Base-by-base conservation (phyloP, 352 stramenopile species). In the Pythium sp. region DNA sequence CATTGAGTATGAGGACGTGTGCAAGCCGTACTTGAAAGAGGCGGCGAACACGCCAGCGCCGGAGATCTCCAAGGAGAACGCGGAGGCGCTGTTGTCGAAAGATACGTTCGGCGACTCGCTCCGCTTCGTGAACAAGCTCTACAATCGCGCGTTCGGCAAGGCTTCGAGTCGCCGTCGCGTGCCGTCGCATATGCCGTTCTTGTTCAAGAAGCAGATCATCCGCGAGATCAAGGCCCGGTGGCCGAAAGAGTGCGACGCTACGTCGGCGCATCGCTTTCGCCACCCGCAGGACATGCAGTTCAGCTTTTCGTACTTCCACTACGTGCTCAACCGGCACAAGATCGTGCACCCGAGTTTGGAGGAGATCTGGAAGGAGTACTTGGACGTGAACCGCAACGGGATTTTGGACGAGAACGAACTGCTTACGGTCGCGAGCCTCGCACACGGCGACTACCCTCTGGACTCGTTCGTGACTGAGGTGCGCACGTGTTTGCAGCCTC, bases 291-390 rank as follows among this genome's bases (percentile, higher is more conserved):
- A 98, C 76, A 97, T 98, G 90, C 95, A 98, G 70, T 98, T 98
- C 67, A 93, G 91, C 65, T 98, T 98, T 67, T 86, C 88, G 38
- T 98, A 98, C 74, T 98, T 98, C 70, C 94, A 98, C 71, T 98
- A 97, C 71, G 57, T 98, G 28, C 85, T 97, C 20, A 95, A 98
- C 60, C 81, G 87, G 11, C 80, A 91, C 51, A 94, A 96, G 70
- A 67, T 92, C n/a, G 68, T 90, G 12, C 79, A 78, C 9, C 82
- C 88, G 36, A 92, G 81, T 4, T 67, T 97, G 15, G 73, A 87
- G 54, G 76, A 93, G 47, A 84, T 98, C 58, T 98, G 89, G 84
- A 36, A 51, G 18, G 81, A 92, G 64, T 96, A 98, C 59, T 56
- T 98, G 30, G 95, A 98, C 64, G 89, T 82, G 15, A 94, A 98